These are phyloP conservation scores for Blastosporella zonata DNA, from an alignment of 1,284 basidiomycete genomes.

Conservation along the genomic window DNA sequence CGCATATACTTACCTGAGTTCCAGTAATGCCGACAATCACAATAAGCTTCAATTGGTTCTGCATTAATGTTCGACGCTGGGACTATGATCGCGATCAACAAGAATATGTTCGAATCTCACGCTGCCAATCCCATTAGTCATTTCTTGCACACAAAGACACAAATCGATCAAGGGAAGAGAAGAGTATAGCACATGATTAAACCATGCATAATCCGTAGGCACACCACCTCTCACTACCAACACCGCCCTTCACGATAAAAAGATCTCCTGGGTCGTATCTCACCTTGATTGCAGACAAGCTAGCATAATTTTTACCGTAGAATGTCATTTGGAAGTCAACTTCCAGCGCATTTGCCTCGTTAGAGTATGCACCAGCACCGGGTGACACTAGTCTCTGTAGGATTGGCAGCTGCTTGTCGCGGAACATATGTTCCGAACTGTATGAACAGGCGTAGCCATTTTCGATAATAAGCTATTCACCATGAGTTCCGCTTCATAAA, in stretches of 20 bases:
- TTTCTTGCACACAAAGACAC: too few species aligned
- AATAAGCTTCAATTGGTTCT: neutral
- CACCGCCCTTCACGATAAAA: constrained; percentile 30
- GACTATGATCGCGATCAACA: too few species aligned
- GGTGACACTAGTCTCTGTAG: constrained; percentile 6
- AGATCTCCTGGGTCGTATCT: constrained; percentile 30
- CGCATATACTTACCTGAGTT: constrained; percentile 6
- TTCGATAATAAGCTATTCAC: constrained; percentile 16
- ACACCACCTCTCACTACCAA: constrained; percentile 30
- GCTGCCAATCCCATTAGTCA: too few species aligned
- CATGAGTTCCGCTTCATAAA: too few species aligned
- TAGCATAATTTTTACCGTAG: constrained; percentile 30
- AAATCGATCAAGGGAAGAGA: too few species aligned
- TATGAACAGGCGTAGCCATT: constrained; percentile 4
- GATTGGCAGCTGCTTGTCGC: constrained; percentile 9
- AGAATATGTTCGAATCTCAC: too few species aligned
- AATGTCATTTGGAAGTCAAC: constrained; percentile 28
- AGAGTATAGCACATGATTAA: too few species aligned
- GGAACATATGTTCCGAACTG: constrained; percentile 12
- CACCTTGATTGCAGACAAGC: constrained; percentile 25
- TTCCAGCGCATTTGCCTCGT: constrained; percentile 30
- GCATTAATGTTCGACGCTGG: too few species aligned
- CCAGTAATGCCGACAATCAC: constrained; percentile 10
- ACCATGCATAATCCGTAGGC: neutral
- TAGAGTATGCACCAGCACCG: constrained; percentile 25